Base-by-base conservation (phyloP, 2,329 filamentous ascomycete genomes). In the Aureobasidium sp. region DNA sequence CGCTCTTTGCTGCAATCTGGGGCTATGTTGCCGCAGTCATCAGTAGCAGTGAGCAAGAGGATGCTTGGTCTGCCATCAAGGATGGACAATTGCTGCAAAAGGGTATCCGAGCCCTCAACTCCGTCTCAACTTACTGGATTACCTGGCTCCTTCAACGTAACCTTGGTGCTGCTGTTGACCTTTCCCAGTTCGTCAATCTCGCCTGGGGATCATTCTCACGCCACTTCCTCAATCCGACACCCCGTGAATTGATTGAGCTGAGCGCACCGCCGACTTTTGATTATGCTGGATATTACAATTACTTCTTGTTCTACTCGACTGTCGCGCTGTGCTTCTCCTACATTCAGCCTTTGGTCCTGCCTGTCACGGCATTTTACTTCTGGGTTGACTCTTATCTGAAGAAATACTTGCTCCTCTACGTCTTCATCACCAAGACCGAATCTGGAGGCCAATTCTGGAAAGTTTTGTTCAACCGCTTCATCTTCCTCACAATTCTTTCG, bases 201-300 rank as follows among this genome's bases (percentile, higher is more conserved):
- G 74, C 86, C n/a, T 87, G 85, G 76, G 85, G 88, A 57, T 95
- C 89, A 64, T 86, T 93, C 67, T 80, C 85, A 57, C 85, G 89
- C 65, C 91, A 85, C 53, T 93, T 96, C 63, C 79, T 88, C 22
- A 85, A 82, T 57, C 91, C 91, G 3, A 97, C 93, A 2, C 93
- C 93, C 4, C 80, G 93, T 60, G 86, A 95, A 67, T 75, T 93
- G 60, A 97, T 97, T 60, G 88, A 95, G 68, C 80, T 93, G 64
- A 95, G 90, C 0, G 93, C 93, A 3, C 93, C 93, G 1, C 90
- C 88, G 2, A 77, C 88, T 0, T 96, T 98, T 67, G 90, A 97
- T 61, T 97, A 96, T 64, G 89, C 93, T 55, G 89, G 83, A 61
- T 97, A 97, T 72, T 98, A 96, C 78, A 97, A 96, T 69, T 97